These are phyloP conservation scores for Neurospora intermedia DNA, from an alignment of 495 filamentous ascomycete genomes.

Conservation along the genomic window DNA sequence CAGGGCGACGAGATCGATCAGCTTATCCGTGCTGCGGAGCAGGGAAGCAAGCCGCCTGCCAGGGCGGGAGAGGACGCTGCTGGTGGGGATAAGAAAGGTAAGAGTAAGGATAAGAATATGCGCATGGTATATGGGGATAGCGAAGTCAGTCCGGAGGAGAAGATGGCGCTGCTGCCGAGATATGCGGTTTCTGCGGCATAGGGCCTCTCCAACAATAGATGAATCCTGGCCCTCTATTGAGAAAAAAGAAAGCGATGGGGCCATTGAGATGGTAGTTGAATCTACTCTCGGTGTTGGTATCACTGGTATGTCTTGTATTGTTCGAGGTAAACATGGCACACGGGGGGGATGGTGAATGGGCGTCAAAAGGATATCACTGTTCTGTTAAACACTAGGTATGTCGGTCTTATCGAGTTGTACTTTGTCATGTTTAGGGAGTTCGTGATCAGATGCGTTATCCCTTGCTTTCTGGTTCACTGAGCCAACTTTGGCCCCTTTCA, in stretches of 20 bases:
- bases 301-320: neutral
- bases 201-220: neutral
- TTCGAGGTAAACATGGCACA: neutral
- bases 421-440: neutral
- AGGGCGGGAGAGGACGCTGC: slow-evolving; percentile 26
- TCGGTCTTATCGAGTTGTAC: neutral
- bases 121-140: slow-evolving; percentile 72
- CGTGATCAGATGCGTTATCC: neutral
- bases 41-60: slow-evolving; percentile 42
- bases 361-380: neutral
- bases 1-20: slow-evolving; percentile 45
- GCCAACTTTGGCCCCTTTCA: neutral
- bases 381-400: neutral
- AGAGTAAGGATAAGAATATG: slow-evolving; percentile 56
- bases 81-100: slow-evolving; percentile 57
- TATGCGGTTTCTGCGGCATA: slow-evolving; percentile 31
- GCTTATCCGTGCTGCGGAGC: slow-evolving; percentile 47
- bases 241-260: neutral
- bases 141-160: slow-evolving; percentile 75
- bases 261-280: neutral
- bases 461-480: neutral
- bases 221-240: neutral
- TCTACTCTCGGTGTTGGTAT: neutral
- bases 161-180: slow-evolving; percentile 65
- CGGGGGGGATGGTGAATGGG: neutral